phyloP scores from a whole-genome alignment of 2,329 filamentous ascomycete species.

The Phialophora macrospora region DNA sequence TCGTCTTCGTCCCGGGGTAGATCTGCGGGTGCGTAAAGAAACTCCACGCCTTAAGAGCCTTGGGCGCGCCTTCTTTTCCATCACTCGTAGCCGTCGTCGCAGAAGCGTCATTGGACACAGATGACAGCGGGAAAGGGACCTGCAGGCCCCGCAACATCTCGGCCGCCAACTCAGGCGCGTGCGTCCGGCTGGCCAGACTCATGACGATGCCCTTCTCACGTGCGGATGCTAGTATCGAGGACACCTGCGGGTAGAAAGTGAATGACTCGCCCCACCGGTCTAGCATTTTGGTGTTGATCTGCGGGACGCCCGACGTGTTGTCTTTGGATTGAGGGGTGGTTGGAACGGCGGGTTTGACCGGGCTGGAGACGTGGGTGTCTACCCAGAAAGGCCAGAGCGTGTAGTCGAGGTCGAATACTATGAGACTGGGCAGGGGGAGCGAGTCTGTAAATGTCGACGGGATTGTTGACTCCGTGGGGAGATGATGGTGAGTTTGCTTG shows the following conservation, averaged over 20 bases:
- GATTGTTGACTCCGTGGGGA: slow-evolving; percentile 23
- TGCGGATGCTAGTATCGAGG: slow-evolving; percentile 68
- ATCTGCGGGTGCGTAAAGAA: slow-evolving; percentile 65
- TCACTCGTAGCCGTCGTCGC: slow-evolving; percentile 22
- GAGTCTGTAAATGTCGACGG: slow-evolving; percentile 64
- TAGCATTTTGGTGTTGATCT: slow-evolving; percentile 30
- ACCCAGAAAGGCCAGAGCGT: slow-evolving; percentile 99
- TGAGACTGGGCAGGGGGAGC: slow-evolving; percentile 75
- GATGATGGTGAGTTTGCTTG: slow-evolving; percentile 14
- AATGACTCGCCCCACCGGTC: slow-evolving; percentile 66
- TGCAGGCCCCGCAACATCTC: slow-evolving; percentile 79
- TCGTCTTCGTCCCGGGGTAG: slow-evolving; percentile 78
- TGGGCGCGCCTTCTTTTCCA: slow-evolving; percentile 61
- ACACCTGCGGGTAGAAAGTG: slow-evolving; percentile 72
- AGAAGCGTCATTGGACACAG: too few species aligned
- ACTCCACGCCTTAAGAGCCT: slow-evolving; percentile 53
- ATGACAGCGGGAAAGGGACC: slow-evolving; percentile 51
- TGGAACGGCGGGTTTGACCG: slow-evolving; percentile 61
- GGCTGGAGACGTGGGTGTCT: slow-evolving; percentile 84
- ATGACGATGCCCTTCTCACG: slow-evolving; percentile 61
- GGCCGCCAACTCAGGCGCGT: slow-evolving; percentile 76
- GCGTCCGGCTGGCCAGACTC: slow-evolving; percentile 79
- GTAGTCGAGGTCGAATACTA: slow-evolving; percentile 97
- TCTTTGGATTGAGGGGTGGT: background rate
- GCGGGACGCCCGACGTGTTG: slow-evolving; percentile 49